Base-by-base conservation (phyloP, 2,329 filamentous ascomycete species). In the Aspergillus chevalieri region DNA sequence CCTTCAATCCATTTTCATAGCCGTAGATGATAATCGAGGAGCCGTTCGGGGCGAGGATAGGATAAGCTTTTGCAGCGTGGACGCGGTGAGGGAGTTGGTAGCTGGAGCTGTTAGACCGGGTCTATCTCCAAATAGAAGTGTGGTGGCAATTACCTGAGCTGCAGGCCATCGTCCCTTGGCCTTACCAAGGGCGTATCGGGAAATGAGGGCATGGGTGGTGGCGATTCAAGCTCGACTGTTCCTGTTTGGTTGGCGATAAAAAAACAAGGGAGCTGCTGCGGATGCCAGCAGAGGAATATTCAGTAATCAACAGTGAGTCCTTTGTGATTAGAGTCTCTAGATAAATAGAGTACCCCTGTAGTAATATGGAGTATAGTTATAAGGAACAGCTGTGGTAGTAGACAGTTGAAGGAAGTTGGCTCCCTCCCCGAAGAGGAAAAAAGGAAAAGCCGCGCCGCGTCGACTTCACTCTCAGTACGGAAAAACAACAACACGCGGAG, bases 21-120 rank as follows among this genome's bases (percentile, higher is more conserved):
- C 78, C 82, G 57, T 82, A 83, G 10, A 85, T 59, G 42, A 84
- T 71, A 51, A 85, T 71, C 2, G 78, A 80, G 3, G 82, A 84
- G 61, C 80, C 80, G 64, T 84, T 84, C 19, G 80, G 76, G 17
- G 80, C 73, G 53, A 73, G 72, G 34, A 79, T 63, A 5, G 82
- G 82, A 60, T 85, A 85, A 55, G 78, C 70, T 61, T 76, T 74
- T 10, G 80, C 74, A 49, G 71, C 69, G 66, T 80, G 75, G 51
- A 81, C 72, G 57, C 80, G 78, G 61, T 81, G 77, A 12, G 79
- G 75, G 30, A 84, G 74, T 57, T 82, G 74, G 61, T 84, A 84
- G 65, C 82, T 84, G 58, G 47, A 49, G 39, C 43, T 50, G 47
- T 48, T 45, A 41, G 43, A 46, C 43, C 33, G 19, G 22, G 15